These are phyloP conservation scores for Dipteronia dyeriana DNA, from an alignment of 345 rosid genomes.

Conservation along the genomic window DNA sequence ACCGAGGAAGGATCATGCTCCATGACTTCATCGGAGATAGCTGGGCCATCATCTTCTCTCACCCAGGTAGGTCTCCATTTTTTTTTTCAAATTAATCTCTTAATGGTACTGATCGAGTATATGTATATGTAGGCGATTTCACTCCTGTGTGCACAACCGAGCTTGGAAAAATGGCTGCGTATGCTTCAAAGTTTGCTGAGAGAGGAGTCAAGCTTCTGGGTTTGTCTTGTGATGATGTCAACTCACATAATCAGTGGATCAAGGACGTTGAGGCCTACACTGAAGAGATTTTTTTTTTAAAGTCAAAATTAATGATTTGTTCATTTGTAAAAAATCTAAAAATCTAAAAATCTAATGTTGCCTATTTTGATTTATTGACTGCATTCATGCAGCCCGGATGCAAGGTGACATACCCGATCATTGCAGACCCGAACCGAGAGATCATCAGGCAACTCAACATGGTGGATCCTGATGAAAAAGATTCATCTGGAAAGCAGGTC, in stretches of 20 bases:
- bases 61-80: slow-evolving; percentile 42
- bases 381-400: slow-evolving; percentile 46
- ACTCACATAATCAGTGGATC: slow-evolving; percentile 68
- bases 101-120: not conserved
- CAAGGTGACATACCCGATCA: slow-evolving; percentile 70
- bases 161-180: slow-evolving; percentile 63
- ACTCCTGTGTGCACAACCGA: slow-evolving; percentile 88
- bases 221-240: slow-evolving; percentile 69
- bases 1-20: slow-evolving; percentile 64
- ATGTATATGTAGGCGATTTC: slow-evolving; percentile 57
- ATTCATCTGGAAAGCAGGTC: slow-evolving; percentile 32
- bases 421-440: slow-evolving; percentile 66
- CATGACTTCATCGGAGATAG: slow-evolving; percentile 51
- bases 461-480: slow-evolving; percentile 72
- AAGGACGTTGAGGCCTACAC: slow-evolving; percentile 73
- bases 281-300: slow-evolving; percentile 19
- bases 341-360: too few relatives aligned
- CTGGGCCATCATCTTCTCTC: slow-evolving; percentile 87
- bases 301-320: not conserved
- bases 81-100: not conserved
- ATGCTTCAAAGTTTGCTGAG: slow-evolving; percentile 47
- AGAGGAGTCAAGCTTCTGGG: slow-evolving; percentile 79
- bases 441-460: slow-evolving; percentile 69
- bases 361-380: not conserved
- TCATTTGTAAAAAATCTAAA: too few relatives aligned